These are phyloP conservation scores for Chamaenerion angustifolium DNA, from an alignment of 345 rosid genomes.

Conservation along the genomic window DNA sequence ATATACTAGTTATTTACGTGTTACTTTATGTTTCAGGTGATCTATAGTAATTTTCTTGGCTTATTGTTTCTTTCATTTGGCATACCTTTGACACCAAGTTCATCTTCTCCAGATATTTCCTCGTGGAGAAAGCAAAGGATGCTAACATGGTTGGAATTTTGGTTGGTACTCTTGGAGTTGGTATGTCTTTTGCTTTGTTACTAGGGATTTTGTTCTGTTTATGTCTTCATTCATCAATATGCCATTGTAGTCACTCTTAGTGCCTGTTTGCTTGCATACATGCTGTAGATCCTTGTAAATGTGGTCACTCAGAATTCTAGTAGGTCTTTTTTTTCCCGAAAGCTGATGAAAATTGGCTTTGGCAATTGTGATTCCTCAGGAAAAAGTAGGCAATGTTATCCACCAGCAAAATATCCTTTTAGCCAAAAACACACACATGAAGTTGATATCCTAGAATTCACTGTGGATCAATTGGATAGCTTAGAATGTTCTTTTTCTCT, in stretches of 20 bases:
- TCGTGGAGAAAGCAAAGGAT: constrained; percentile 97
- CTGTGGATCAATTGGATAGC: too few relatives aligned
- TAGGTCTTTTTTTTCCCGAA: too few relatives aligned
- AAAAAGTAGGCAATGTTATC: too few relatives aligned
- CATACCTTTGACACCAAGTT: not conserved
- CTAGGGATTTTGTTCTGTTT: not conserved
- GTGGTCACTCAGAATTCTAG: too few relatives aligned
- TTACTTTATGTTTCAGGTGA: not conserved
- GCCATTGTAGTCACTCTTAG: not conserved
- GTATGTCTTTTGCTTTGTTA: constrained; percentile 24
- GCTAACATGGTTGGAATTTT: constrained; percentile 80
- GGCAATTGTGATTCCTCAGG: too few relatives aligned
- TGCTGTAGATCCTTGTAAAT: not conserved
- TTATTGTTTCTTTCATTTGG: not conserved
- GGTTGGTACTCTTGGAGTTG: constrained; percentile 96
- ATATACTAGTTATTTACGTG: not conserved
- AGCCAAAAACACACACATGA: too few relatives aligned
- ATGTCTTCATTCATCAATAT: not conserved
- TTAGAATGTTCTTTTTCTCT: too few relatives aligned
- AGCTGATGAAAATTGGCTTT: too few relatives aligned
- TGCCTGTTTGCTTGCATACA: not conserved
- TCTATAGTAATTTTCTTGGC: not conserved
- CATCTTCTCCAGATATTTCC: constrained; percentile 54
- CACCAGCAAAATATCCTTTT: too few relatives aligned
- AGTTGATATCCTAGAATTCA: too few relatives aligned